Conservation (phyloP, 2,329 filamentous ascomycete genomes). For the Fusarium coicis region DNA sequence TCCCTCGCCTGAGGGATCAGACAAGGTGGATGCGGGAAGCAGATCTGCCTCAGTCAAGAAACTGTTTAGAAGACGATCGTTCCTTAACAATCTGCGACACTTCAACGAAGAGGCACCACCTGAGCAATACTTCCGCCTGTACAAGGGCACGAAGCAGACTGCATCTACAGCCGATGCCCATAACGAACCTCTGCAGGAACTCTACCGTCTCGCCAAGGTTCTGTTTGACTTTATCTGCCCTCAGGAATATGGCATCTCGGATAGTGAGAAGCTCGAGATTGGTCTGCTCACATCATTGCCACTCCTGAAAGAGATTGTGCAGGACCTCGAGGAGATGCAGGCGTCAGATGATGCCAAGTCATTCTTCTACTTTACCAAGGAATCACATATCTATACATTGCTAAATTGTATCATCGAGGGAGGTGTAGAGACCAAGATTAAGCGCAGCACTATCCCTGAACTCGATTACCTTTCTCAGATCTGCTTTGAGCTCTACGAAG, state of each 20-base stretch:
- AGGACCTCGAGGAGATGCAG: constrained; percentile 96
- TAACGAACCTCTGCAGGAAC: constrained; percentile 87
- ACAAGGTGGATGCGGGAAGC: constrained; percentile 54
- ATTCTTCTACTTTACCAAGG: constrained; percentile 99
- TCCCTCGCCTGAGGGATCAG: constrained; percentile 48
- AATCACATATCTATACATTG: constrained; percentile 97
- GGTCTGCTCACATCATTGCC: constrained; percentile 93
- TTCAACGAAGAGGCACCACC: constrained; percentile 66
- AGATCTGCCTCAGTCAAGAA: constrained; percentile 52
- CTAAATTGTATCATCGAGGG: constrained; percentile 98
- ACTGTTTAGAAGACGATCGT: constrained; percentile 70
- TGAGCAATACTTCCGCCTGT: constrained; percentile 89
- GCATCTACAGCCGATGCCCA: constrained; percentile 81
- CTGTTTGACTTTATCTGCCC: constrained; percentile 98
- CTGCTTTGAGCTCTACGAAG: constrained; percentile 97
- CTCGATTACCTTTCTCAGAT: constrained; percentile 98
- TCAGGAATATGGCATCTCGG: constrained; percentile 96
- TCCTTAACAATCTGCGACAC: constrained; percentile 64
- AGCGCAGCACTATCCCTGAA: constrained; percentile 93
- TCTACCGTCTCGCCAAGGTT: constrained; percentile 94
- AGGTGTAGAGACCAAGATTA: constrained; percentile 96
- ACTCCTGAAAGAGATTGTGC: constrained; percentile 94
- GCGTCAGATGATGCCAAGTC: constrained; percentile 93
- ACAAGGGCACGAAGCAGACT: constrained; percentile 77
- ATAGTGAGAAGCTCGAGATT: constrained; percentile 98